These are phyloP conservation scores for Boletus vermiculosoides DNA, from an alignment of 768 basidiomycete species.

Conservation along the genomic window DNA sequence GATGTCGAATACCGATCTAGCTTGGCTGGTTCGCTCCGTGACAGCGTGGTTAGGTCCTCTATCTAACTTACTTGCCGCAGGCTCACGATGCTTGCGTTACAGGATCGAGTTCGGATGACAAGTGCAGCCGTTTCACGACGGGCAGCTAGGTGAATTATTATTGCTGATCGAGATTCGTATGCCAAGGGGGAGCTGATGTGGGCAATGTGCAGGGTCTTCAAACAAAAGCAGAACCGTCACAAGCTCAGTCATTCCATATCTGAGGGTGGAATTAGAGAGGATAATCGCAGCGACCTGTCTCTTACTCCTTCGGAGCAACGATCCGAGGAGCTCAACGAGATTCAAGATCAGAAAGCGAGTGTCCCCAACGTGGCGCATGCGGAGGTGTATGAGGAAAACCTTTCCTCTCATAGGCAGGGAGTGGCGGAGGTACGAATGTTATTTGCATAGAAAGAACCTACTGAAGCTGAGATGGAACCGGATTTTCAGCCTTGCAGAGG, in stretches of 20 bases:
- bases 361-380: neutral
- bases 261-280: neutral
- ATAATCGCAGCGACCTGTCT: neutral
- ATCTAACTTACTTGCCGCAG: neutral
- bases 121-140: neutral
- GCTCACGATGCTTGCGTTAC: neutral
- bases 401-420: neutral
- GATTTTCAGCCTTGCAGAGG: neutral
- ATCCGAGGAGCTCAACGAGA: neutral
- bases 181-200: neutral
- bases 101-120: neutral
- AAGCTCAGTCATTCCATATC: neutral
- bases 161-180: neutral
- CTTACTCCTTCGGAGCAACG: neutral
- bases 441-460: neutral
- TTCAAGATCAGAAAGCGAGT: neutral
- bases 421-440: neutral
- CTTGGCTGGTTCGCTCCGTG: neutral
- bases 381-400: too few species aligned
- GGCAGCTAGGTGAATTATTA: neutral
- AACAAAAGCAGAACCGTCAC: neutral
- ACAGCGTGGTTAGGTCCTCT: neutral
- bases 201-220: neutral
- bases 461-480: neutral
- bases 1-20: neutral